Base-by-base conservation (phyloP, 2,329 filamentous ascomycete genomes). In the Achaetomium macrosporum region DNA sequence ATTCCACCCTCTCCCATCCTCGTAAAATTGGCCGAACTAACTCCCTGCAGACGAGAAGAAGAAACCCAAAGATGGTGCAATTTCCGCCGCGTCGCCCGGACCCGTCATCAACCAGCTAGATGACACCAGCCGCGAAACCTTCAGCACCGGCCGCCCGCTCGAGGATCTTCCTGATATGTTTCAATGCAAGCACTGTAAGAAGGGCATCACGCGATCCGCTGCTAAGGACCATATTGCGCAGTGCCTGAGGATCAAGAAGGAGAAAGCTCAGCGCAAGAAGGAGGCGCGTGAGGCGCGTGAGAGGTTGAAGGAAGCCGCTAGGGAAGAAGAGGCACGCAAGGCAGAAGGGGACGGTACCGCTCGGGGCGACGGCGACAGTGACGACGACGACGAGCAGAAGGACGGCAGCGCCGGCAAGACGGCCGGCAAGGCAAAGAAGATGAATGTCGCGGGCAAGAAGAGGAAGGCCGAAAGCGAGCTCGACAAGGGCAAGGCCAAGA, bases 151-250 rank as follows among this genome's bases (percentile, higher is more conserved):
- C 57, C 83, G 86, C 53, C 90, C 90, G 0, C 78, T 95, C 60
- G 85, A 90, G 62, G 91, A 96, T 64, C 77, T 76, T 52, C 81
- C 87, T 11, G 89, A 95, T 58, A 79, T 89, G 10, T 84, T 93
- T 47, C 79, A 87, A 60, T 99, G 92, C 78, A 96, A 93, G 68
- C 90, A 95, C 68, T 99, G 92, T 73, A 96, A 93, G 71, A 91
- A 95, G 63, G 87, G 87, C 47, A 81, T 96, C 12, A 76, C 93
- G 13, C 87, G 85, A 63, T 82, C 82, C 31, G 84, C 83, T 0
- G 87, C 88, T 2, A 85, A 85, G 54, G 81, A 82, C 16, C 92
- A 99, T 65, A 89, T 96, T 55, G 84, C 85, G 36, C 82, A 85
- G 42, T 99, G 92, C 64, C 73, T 96, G 53, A 86, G 85, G 61